A percentile compares a stretch with the other conserved stretches of the same genome.
Conservation (phyloP, 805 yeast genomes). For the Dipodascus geniculatus region DNA sequence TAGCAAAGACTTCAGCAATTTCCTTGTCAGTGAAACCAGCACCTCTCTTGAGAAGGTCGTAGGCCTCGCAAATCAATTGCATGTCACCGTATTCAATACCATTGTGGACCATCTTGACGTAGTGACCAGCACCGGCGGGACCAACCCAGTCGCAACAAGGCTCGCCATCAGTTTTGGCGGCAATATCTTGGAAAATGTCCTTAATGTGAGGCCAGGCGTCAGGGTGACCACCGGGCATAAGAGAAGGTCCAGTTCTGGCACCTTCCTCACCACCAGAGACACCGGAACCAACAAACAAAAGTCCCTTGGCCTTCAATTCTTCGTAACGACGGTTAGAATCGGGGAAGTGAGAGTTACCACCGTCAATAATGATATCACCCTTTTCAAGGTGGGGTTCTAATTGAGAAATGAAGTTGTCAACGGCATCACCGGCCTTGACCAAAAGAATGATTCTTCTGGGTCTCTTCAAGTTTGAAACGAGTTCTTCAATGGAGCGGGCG, state of each 20-base stretch:
- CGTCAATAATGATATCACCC: slow-evolving; percentile 97
- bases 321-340: slow-evolving; percentile 95
- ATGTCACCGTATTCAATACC: slow-evolving; percentile 99
- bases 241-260: slow-evolving; percentile 97
- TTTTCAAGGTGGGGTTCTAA: slow-evolving; percentile 83
- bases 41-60: slow-evolving; percentile 88
- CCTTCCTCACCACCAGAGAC: slow-evolving; percentile 99
- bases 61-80: slow-evolving; percentile 98
- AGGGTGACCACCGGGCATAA: slow-evolving; percentile 98
- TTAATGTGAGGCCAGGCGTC: slow-evolving; percentile 99
- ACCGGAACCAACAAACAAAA: slow-evolving; percentile 95
- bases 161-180: slow-evolving; percentile 96
- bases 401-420: slow-evolving; percentile 81
- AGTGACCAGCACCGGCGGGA: slow-evolving; percentile 97
- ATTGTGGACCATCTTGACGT: slow-evolving; percentile 98
- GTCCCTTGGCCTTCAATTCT: slow-evolving; percentile 77
- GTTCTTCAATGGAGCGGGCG: slow-evolving; percentile 85
- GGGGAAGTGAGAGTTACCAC: slow-evolving; percentile 99
- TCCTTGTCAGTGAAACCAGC: slow-evolving; percentile 85
- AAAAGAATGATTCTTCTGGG: slow-evolving; percentile 92
- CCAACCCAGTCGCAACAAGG: slow-evolving; percentile 99
- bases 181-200: slow-evolving; percentile 87
- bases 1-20: slow-evolving; percentile 81
- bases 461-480: slow-evolving; percentile 79
- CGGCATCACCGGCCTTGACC: slow-evolving; percentile 95